Evolutionary conservation across 129 eudicot species (phyloP), one percentile per base, ranked within the genome.

Genomic region (Ambrosia artemisiifolia): DNA sequence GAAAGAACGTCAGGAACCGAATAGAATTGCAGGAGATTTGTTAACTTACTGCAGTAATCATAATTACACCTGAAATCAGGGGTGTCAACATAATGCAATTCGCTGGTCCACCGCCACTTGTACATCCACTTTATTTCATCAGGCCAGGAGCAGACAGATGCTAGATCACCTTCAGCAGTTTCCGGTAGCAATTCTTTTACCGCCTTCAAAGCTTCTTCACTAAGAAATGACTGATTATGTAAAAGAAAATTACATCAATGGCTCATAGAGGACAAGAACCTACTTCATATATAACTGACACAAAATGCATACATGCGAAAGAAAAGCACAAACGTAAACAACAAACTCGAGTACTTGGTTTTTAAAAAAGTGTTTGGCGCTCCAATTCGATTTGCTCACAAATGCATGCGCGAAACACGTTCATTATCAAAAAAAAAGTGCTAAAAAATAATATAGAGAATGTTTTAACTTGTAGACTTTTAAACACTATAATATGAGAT

Each of bases 1-100:
- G 36, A 20, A 24, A 24, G 28, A 24, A 24, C 28, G 44, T 40
- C 10, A 10, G 43, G 66, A 28, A 36, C 28, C 34, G 69, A 69
- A 46, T 33, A 42, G 43, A 66, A 75, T 63, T 32, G 44, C 28
- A 11, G 43, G 67, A 57, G 20, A 59, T 1, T 34, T 18, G 77
- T 38, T 54, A 72, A 78, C 97, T 88, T 95, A 95, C 99, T 84
- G 90, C 87, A 77, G 79, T 95, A 95, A 12, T 86, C 65, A 62
- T 95, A 95, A 68, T 95, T 89, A 79, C 99, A 95, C 79, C 96
- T 81, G 78, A 88, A 95, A 85, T 95, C 99, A 78, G 99, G 99
- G 18, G 99, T 95, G 81, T 95, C 97, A 54, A 95, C 88, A 71
- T 84, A 95, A 78, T 95, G 99, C 76, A 95, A 83, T 46, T 89